phyloP scores from a whole-genome alignment of 1,139 yeast species.

The Arxiozyma heterogenica region DNA sequence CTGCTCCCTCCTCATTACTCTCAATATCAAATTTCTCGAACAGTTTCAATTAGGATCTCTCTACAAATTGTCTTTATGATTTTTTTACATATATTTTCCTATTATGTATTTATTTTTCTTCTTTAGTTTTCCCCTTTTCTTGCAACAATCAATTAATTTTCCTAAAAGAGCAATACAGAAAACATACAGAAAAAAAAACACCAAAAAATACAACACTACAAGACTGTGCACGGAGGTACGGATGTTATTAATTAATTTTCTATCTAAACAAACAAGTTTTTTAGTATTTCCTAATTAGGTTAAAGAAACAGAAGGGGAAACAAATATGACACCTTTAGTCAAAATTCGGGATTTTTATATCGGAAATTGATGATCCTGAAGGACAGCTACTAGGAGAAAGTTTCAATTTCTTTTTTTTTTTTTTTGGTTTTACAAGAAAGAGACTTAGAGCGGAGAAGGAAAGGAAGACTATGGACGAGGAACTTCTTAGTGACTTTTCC shows the following conservation, averaged over 20 bases:
- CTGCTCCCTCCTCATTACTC: background rate
- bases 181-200: background rate
- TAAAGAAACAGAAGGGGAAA: background rate
- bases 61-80: background rate
- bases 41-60: background rate
- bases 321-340: too few relatives aligned
- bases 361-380: too few relatives aligned
- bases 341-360: too few relatives aligned
- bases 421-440: too few relatives aligned
- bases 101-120: too few relatives aligned
- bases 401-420: too few relatives aligned
- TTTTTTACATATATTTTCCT: too few relatives aligned
- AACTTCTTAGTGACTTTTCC: too few relatives aligned
- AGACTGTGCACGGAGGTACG: constrained; percentile 1
- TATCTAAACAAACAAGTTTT: background rate
- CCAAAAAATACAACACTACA: background rate
- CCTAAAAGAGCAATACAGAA: background rate
- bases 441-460: too few relatives aligned
- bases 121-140: background rate
- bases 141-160: background rate
- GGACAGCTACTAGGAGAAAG: too few relatives aligned
- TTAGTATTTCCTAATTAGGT: background rate
- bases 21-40: background rate
- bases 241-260: background rate
- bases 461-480: too few relatives aligned